A percentile compares a stretch with the other conserved stretches of the same genome.
Conservation (phyloP, 352 stramenopile species). For the Aphanomyces invadans region DNA sequence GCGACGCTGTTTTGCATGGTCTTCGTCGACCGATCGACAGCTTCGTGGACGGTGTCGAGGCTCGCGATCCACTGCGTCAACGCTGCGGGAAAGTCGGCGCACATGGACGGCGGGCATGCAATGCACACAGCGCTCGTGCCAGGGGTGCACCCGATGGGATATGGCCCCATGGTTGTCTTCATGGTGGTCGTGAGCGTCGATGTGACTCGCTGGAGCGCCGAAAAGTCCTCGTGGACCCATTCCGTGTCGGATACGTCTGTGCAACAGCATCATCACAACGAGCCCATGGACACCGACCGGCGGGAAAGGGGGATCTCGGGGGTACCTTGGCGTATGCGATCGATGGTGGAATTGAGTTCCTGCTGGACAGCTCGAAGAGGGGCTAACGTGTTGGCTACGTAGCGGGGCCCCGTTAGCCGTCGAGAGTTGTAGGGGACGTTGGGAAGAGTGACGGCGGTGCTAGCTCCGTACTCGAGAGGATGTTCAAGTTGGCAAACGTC, state of each 20-base stretch:
- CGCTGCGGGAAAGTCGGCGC: not conserved
- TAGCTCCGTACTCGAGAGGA: slow-evolving; percentile 27
- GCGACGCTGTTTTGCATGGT: slow-evolving; percentile 6
- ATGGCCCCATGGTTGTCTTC: not conserved
- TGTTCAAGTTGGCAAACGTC: slow-evolving; percentile 71
- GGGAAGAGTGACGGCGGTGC: too few species aligned
- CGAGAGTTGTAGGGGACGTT: too few species aligned
- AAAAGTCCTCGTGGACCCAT: slow-evolving; percentile 2
- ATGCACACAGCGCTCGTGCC: not conserved
- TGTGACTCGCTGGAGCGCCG: not conserved
- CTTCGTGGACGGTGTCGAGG: not conserved
- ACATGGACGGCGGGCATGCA: not conserved
- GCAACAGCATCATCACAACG: too few species aligned
- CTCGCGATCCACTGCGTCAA: not conserved
- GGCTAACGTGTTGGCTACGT: slow-evolving; percentile 46
- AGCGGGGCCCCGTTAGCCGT: too few species aligned
- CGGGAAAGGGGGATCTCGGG: too few species aligned
- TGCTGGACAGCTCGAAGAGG: slow-evolving; percentile 29
- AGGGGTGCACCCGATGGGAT: not conserved
- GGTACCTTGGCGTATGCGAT: not conserved
- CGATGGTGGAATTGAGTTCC: slow-evolving; percentile 4
- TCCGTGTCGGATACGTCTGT: not conserved
- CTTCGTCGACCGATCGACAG: not conserved
- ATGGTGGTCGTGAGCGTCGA: not conserved
- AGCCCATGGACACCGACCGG: too few species aligned